Evolutionary conservation across 2,329 filamentous ascomycete genomes (phyloP).

Genomic region (Sordariomycetes sp.): DNA sequence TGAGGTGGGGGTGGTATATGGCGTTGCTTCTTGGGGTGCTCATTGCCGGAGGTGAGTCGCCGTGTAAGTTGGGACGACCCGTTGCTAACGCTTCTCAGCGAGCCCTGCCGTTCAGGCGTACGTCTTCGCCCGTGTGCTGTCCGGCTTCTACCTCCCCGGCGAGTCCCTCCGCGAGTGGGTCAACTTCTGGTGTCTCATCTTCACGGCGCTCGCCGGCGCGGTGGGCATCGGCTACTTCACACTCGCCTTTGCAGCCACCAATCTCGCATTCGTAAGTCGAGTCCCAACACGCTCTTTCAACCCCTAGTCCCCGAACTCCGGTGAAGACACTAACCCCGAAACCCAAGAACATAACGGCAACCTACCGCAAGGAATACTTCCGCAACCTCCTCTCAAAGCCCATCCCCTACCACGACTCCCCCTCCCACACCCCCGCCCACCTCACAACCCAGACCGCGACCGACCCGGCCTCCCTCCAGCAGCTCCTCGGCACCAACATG

Average conservation of each 20-base stretch:
- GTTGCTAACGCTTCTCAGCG: background rate
- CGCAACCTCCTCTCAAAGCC: slow-evolving; percentile 17
- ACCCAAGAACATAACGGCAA: slow-evolving; percentile 8
- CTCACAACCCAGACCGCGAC: slow-evolving; percentile 15
- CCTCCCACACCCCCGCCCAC: slow-evolving; percentile 16
- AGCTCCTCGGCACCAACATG: slow-evolving; percentile 19
- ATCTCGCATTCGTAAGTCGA: slow-evolving; percentile 9
- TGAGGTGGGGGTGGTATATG: slow-evolving; percentile 8
- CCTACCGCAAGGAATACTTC: slow-evolving; percentile 17
- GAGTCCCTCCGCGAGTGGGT: slow-evolving; percentile 3
- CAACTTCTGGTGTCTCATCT: slow-evolving; percentile 20
- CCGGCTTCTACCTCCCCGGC: slow-evolving; percentile 5
- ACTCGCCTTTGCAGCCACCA: slow-evolving; percentile 13
- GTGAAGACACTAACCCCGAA: background rate
- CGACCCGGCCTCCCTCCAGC: slow-evolving; percentile 20
- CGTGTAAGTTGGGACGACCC: background rate
- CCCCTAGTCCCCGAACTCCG: background rate
- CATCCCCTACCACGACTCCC: slow-evolving; percentile 17
- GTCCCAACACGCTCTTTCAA: background rate
- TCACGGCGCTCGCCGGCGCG: slow-evolving; percentile 16
- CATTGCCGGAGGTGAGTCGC: slow-evolving; percentile 7
- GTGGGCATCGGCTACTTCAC: slow-evolving; percentile 17
- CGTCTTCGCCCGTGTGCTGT: slow-evolving; percentile 8
- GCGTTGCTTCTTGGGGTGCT: slow-evolving; percentile 6
- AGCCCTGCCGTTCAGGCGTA: slow-evolving; percentile 7